Evolutionary conservation across 208 protist species (phyloP).

Genomic region (Acanthamoeba healyi): DNA sequence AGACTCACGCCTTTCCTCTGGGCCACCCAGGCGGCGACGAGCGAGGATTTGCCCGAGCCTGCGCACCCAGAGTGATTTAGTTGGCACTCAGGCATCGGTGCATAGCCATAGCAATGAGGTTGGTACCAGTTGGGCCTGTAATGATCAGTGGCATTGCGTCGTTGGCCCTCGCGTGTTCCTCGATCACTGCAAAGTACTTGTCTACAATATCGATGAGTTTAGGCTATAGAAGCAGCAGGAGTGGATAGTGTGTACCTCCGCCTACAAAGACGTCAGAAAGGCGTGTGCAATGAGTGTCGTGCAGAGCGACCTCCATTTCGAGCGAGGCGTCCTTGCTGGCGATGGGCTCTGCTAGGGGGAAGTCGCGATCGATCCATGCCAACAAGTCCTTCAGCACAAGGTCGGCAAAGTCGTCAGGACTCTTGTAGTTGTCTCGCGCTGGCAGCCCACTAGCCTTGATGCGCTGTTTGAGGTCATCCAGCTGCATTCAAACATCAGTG

Average conservation of each 20-base stretch:
- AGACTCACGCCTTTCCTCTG: conserved; percentile 33
- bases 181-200: conserved; percentile 40
- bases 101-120: not conserved
- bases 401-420: conserved; percentile 19
- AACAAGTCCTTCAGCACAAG: conserved; percentile 36
- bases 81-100: too few species aligned
- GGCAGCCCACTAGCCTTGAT: conserved; percentile 14
- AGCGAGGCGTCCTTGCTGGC: not conserved
- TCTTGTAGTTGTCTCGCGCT: not conserved
- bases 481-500: not conserved
- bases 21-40: conserved; percentile 37
- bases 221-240: not conserved
- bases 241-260: not conserved
- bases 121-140: conserved; percentile 24
- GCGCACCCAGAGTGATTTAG: too few species aligned
- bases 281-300: conserved; percentile 2
- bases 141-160: conserved; percentile 31
- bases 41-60: conserved; percentile 54
- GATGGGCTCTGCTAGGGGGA: not conserved
- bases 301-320: not conserved
- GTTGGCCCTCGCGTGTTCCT: not conserved
- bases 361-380: conserved; percentile 38
- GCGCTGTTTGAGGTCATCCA: conserved; percentile 56
- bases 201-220: not conserved
- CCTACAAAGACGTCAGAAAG: conserved; percentile 18